Conservation (phyloP, 768 basidiomycete genomes). For the Hygrophorus russula region DNA sequence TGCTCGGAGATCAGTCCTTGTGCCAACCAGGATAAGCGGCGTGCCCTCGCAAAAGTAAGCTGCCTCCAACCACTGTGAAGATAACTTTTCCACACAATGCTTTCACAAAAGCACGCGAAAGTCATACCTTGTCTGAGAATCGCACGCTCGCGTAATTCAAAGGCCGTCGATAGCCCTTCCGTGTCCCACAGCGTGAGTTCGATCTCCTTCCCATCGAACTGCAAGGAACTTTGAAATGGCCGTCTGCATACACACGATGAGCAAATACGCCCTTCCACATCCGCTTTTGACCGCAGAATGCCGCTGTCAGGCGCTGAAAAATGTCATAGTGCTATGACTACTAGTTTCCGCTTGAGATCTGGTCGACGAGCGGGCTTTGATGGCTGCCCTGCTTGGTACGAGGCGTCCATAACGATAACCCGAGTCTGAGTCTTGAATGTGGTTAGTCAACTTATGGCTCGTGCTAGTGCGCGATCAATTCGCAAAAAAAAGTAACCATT, state of each 20-base stretch:
- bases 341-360: slow-evolving; percentile 76
- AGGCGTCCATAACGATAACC: too few relatives aligned
- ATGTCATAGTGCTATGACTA: slow-evolving; percentile 42
- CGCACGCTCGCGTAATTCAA: slow-evolving; percentile 79
- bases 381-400: too few relatives aligned
- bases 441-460: too few relatives aligned
- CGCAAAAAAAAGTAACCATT: too few relatives aligned
- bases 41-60: slow-evolving; percentile 87
- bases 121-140: slow-evolving; percentile 76
- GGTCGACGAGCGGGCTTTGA: slow-evolving; percentile 35
- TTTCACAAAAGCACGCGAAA: not conserved
- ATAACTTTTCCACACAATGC: slow-evolving; percentile 17
- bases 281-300: slow-evolving; percentile 39
- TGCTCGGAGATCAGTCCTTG: slow-evolving; percentile 80
- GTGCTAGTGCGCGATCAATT: too few relatives aligned
- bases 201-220: slow-evolving; percentile 82
- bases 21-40: slow-evolving; percentile 87
- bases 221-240: slow-evolving; percentile 71
- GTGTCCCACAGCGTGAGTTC: slow-evolving; percentile 99
- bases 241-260: slow-evolving; percentile 95
- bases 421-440: too few relatives aligned
- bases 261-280: slow-evolving; percentile 88
- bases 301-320: slow-evolving; percentile 11
- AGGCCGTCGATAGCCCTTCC: slow-evolving; percentile 69
- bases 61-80: slow-evolving; percentile 78